Conservation (phyloP, 176 grass and related monocot genomes). For the Secale cereale region DNA sequence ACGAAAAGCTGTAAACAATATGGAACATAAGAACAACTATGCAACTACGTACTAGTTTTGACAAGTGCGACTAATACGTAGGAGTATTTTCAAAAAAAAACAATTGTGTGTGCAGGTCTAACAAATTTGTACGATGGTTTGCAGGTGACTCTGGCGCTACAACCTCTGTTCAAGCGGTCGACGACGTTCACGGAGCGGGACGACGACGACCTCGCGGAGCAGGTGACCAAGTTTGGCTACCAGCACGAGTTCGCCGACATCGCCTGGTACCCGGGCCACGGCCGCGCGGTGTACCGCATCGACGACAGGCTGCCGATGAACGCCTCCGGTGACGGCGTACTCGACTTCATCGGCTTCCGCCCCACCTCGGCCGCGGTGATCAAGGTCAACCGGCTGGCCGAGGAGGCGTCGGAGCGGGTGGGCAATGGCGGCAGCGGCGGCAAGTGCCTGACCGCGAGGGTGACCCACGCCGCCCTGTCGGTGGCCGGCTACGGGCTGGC, state of each 20-base stretch:
- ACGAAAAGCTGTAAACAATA: too few species aligned
- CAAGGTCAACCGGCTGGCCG: constrained; percentile 5
- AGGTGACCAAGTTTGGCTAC: constrained; percentile 12
- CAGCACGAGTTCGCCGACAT: constrained; percentile 59
- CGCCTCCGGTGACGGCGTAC: constrained; percentile 37
- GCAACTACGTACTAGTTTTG: too few species aligned
- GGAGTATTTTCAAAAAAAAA: too few species aligned
- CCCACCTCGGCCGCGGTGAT: constrained; percentile 6
- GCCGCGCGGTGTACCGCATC: constrained; percentile 36
- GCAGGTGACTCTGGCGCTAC: constrained; percentile 33
- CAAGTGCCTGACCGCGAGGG: constrained; percentile 26
- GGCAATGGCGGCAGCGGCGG: neutral
- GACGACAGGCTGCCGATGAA: constrained; percentile 40
- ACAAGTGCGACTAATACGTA: too few species aligned
- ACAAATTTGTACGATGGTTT: neutral
- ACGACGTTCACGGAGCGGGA: neutral
- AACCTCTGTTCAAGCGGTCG: neutral
- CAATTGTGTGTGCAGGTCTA: too few species aligned
- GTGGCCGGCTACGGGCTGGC: constrained; percentile 31
- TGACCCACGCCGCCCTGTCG: neutral
- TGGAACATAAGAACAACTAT: too few species aligned
- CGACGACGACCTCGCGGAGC: constrained; percentile 35
- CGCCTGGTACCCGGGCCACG: constrained; percentile 47
- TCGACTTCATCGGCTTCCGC: constrained; percentile 45
- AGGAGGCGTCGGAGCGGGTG: constrained; percentile 19